A percentile compares a stretch with the other conserved stretches of the same genome.
These are phyloP conservation scores for Diaporthe citriasiana DNA, from an alignment of 2,329 filamentous ascomycete genomes.

Conservation along the genomic window DNA sequence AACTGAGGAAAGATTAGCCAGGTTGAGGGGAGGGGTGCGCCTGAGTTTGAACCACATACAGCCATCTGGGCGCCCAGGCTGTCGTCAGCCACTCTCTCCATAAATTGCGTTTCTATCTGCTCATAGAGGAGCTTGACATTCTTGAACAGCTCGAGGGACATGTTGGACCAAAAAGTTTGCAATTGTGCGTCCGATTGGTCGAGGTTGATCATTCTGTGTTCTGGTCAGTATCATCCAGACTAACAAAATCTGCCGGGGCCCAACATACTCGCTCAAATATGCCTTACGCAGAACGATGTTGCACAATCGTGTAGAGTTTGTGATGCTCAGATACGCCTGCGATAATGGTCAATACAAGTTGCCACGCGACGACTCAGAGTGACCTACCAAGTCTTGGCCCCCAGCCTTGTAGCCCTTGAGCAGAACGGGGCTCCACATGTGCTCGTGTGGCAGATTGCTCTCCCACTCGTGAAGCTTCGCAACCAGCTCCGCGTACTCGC, in stretches of 20 bases:
- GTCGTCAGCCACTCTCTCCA: constrained; percentile 60
- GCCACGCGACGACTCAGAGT: not conserved
- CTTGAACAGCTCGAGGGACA: constrained; percentile 63
- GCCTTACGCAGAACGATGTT: constrained; percentile 69
- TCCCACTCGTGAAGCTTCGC: constrained; percentile 64
- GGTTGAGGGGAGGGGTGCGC: no score
- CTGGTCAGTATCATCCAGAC: not conserved
- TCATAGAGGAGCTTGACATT: constrained; percentile 64
- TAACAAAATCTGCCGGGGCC: not conserved
- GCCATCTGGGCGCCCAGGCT: constrained; percentile 68
- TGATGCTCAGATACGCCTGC: constrained; percentile 68
- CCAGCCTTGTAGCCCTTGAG: constrained; percentile 62
- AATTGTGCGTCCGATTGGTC: constrained; percentile 55
- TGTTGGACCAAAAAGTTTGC: constrained; percentile 58
- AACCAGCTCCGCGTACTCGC: constrained; percentile 62
- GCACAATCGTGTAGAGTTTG: constrained; percentile 68
- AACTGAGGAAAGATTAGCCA: constrained; percentile 48
- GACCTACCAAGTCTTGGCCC: constrained; percentile 63
- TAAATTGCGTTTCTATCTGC: constrained; percentile 66
- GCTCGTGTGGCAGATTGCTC: constrained; percentile 59
- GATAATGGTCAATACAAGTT: not conserved
- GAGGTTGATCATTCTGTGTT: constrained; percentile 58
- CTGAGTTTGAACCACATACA: constrained; percentile 49
- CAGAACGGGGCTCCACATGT: constrained; percentile 60
- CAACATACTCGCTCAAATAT: constrained; percentile 64